Evolutionary conservation across 1,284 basidiomycete species (phyloP).

Genomic region (Phellinidium pouzarii): DNA sequence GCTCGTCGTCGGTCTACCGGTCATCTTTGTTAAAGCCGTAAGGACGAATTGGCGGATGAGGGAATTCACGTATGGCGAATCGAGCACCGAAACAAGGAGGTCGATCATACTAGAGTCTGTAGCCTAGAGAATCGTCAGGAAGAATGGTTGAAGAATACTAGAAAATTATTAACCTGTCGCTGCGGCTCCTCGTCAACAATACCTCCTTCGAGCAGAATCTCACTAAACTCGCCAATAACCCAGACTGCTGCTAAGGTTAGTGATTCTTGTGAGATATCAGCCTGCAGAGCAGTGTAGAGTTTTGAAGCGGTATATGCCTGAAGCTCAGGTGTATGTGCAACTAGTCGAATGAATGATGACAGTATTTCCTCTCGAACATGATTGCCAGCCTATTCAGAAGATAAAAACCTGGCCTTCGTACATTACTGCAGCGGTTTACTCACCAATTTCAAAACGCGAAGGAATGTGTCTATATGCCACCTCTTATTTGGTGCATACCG

Average conservation of each 20-base stretch:
- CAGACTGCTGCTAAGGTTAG: conserved; percentile 91
- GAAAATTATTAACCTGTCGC: conserved; percentile 45
- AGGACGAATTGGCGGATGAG: conserved; percentile 91
- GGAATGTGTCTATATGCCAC: conserved; percentile 98
- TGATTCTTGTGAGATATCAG: conserved; percentile 95
- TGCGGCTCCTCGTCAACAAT: conserved; percentile 83
- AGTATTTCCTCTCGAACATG: conserved; percentile 96
- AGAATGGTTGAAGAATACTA: conserved; percentile 1
- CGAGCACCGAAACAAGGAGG: conserved; percentile 79
- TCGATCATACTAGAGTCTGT: conserved; percentile 82
- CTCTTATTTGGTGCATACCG: conserved; percentile 95
- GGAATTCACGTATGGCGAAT: conserved; percentile 92
- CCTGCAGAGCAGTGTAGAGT: conserved; percentile 81
- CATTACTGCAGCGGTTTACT: conserved; percentile 26
- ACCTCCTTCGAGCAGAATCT: conserved; percentile 82
- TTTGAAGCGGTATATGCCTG: conserved; percentile 95
- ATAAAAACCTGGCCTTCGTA: background rate
- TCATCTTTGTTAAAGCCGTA: conserved; percentile 86
- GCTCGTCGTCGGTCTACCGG: conserved; percentile 65
- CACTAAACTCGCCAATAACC: conserved; percentile 97
- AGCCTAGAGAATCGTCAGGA: conserved; percentile 38
- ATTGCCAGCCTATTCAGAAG: conserved; percentile 77
- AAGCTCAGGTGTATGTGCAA: conserved; percentile 94
- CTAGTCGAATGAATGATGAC: conserved; percentile 91
- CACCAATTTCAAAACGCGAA: conserved; percentile 89